A percentile compares a stretch with the other conserved stretches of the same genome.
phyloP scores from a whole-genome alignment of 2,329 filamentous ascomycete genomes.

The Capronia epimyces region DNA sequence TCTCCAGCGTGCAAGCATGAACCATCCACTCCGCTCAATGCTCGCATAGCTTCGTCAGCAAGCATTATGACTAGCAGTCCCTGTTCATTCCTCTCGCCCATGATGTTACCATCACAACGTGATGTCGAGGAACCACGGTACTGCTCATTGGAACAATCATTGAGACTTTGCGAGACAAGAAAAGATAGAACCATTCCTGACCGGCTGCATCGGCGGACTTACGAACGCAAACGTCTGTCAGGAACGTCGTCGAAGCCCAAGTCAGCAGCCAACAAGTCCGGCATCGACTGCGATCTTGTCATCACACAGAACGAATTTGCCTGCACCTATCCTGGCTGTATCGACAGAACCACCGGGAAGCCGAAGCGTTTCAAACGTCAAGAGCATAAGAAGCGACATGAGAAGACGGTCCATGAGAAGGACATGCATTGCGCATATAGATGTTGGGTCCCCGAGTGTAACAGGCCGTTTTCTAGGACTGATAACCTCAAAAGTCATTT shows the following conservation, averaged over 20 bases:
- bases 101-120: conserved; percentile 24
- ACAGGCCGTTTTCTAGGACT: conserved; percentile 40
- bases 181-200: conserved; percentile 12
- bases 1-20: conserved; percentile 23
- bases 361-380: conserved; percentile 45
- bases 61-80: conserved; percentile 24
- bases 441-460: conserved; percentile 41
- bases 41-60: conserved; percentile 13
- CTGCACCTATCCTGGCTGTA: conserved; percentile 39
- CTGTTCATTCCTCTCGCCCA: conserved; percentile 17
- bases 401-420: conserved; percentile 44
- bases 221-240: conserved; percentile 17
- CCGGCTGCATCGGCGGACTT: conserved; percentile 16
- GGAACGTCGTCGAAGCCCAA: conserved; percentile 17
- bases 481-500: conserved; percentile 45
- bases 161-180: conserved; percentile 5
- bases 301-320: conserved; percentile 30
- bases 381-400: conserved; percentile 48
- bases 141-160: conserved; percentile 9
- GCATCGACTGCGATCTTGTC: conserved; percentile 24
- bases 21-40: conserved; percentile 24
- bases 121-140: conserved; percentile 21
- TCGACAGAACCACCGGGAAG: conserved; percentile 38
- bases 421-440: conserved; percentile 32
- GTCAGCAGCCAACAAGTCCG: conserved; percentile 14